Evolutionary conservation across 2,329 filamentous ascomycete species (phyloP).

Genomic region (Cladosporium sp.): DNA sequence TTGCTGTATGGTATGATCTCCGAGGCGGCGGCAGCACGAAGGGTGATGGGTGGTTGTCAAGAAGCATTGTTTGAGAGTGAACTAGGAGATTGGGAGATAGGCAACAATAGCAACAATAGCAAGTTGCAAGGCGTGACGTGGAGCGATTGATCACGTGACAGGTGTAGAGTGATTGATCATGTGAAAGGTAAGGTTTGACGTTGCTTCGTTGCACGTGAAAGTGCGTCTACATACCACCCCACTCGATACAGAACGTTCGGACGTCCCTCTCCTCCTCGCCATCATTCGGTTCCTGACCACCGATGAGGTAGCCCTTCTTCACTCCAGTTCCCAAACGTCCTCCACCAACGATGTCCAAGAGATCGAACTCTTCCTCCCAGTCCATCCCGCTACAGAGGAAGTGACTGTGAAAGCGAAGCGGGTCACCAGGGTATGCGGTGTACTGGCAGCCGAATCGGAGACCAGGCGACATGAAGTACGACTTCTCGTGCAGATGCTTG

Average conservation of each 20-base stretch:
- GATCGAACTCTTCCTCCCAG: slow-evolving; percentile 84
- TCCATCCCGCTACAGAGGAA: slow-evolving; percentile 80
- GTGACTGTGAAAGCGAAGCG: slow-evolving; percentile 91
- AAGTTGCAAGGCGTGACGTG: background rate
- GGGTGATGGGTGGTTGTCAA: background rate
- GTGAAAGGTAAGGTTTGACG: slow-evolving; percentile 5
- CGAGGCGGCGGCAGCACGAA: background rate
- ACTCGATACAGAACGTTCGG: slow-evolving; percentile 83
- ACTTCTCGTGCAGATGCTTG: slow-evolving; percentile 72
- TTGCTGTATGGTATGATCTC: background rate
- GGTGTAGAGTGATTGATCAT: too few relatives aligned
- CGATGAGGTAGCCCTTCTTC: slow-evolving; percentile 91
- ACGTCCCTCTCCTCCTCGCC: slow-evolving; percentile 48
- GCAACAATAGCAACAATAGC: background rate
- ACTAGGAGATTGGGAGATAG: background rate
- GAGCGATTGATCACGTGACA: too few relatives aligned
- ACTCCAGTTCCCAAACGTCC: slow-evolving; percentile 89
- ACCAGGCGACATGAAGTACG: slow-evolving; percentile 88
- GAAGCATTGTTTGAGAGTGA: background rate
- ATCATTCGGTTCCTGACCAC: slow-evolving; percentile 57
- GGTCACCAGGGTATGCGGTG: slow-evolving; percentile 92
- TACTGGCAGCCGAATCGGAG: slow-evolving; percentile 93
- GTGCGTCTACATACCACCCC: slow-evolving; percentile 77
- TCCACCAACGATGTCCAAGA: slow-evolving; percentile 82
- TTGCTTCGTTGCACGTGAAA: slow-evolving; percentile 5